phyloP scores from a whole-genome alignment of 116 monocot species.

The Zostera marina region DNA sequence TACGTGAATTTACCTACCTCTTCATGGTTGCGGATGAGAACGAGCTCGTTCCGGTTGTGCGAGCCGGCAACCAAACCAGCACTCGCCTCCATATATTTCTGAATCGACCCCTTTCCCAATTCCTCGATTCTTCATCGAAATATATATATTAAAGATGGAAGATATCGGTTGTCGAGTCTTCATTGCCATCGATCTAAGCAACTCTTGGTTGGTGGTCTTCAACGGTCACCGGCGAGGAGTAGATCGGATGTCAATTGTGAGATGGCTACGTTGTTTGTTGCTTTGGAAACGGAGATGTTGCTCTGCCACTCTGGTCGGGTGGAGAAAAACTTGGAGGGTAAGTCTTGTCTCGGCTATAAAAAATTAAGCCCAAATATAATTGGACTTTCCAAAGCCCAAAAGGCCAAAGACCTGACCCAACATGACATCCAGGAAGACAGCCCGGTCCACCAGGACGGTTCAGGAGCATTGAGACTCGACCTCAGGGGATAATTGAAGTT shows the following conservation, averaged over 20 bases:
- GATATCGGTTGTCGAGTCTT: slow-evolving; percentile 51
- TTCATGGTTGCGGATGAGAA: slow-evolving; percentile 82
- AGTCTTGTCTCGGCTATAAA: too few relatives aligned
- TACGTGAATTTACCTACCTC: slow-evolving; percentile 38
- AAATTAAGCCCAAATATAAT: too few relatives aligned
- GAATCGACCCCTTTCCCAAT: not conserved
- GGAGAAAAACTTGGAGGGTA: too few relatives aligned
- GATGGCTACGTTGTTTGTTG: not conserved
- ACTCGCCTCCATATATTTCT: slow-evolving; percentile 73
- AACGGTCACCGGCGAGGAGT: not conserved
- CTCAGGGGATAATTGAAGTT: too few relatives aligned
- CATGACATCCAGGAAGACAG: too few relatives aligned
- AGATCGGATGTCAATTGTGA: slow-evolving; percentile 3
- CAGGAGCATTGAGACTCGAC: too few relatives aligned
- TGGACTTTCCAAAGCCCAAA: too few relatives aligned
- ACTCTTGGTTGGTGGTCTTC: not conserved
- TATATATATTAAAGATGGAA: not conserved
- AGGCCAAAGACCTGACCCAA: too few relatives aligned
- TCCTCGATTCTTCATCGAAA: not conserved
- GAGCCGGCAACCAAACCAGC: slow-evolving; percentile 90
- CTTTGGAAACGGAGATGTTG: slow-evolving; percentile 10
- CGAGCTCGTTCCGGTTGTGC: slow-evolving; percentile 93
- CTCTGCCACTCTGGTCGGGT: too few relatives aligned
- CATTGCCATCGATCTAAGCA: slow-evolving; percentile 73
- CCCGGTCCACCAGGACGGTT: too few relatives aligned